Base-by-base conservation (phyloP, 2,329 filamentous ascomycete genomes). In the Tolypocladium nubicola region DNA sequence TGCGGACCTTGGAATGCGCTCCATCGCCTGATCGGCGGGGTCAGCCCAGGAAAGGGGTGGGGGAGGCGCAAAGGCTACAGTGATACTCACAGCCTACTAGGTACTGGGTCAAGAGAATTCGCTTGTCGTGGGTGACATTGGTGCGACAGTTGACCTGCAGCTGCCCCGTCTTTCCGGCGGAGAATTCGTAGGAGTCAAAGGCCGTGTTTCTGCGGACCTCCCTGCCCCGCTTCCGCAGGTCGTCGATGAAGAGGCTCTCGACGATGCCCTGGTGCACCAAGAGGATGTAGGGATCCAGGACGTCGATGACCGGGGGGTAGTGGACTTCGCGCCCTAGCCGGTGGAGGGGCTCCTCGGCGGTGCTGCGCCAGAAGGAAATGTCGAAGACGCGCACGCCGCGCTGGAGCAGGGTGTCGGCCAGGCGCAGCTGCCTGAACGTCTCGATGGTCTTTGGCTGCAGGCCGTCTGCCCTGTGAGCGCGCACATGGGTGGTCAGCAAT, bases 401-500 rank as follows among this genome's bases (percentile, higher is more conserved):
- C 61, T 82, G 81, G 47, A 90, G 70, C 37, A 90, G 70, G 1
- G 81, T 75, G 61, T 89, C 86, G n/a, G 83, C 85, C n/a, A 90
- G 72, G 39, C 86, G 78, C 76, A 90, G 83, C 71, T 89, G 87
- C 60, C 83, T 81, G 64, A 90, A 81, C 0, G 87, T 90, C 73
- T 90, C 87, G 64, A 91, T 88, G 1, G 86, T 87, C 72, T 90
- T 90, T 50, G 87, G 87, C 65, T 90, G 87, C 55, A 90, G 75
- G 45, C 87, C 87, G 68, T 90, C 88, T 60, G 86, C 86, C 68
- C 78, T 80, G 64, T 57, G 60, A 52, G 55, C 54, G 26, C 52
- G 53, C 54, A 33, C 63, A 66, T 58, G 63, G 59, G 61, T 5
- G n/a, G 39, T 55, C 47, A 55, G 47, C 43, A 13, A 11, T 21